These are phyloP conservation scores for Ophiosphaerella herpotricha DNA, from an alignment of 2,329 filamentous ascomycete species.

Conservation along the genomic window DNA sequence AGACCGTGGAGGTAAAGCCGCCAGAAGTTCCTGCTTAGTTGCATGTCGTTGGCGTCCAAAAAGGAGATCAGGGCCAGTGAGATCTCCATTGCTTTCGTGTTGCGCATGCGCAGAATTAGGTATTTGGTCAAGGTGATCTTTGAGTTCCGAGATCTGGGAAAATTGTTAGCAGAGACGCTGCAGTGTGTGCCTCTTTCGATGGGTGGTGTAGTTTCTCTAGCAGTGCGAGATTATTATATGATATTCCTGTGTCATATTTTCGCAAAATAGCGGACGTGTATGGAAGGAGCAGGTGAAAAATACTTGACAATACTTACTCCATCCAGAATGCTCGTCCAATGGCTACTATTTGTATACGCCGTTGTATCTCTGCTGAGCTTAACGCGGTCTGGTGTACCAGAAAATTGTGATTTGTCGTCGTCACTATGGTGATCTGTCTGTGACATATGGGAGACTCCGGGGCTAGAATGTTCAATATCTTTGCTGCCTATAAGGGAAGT, in stretches of 20 bases:
- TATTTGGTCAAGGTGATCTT: conserved; percentile 37
- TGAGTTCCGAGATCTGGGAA: conserved; percentile 37
- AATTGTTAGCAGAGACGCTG: background rate
- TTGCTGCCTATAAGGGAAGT: conserved; percentile 41
- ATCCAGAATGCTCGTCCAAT: conserved; percentile 46
- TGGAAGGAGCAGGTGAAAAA: no score
- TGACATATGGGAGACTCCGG: conserved; percentile 2
- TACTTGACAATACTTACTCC: conserved; percentile 24
- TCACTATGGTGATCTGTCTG: conserved; percentile 14
- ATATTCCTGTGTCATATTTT: no score
- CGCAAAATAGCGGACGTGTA: no score
- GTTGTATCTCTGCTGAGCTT: conserved; percentile 35
- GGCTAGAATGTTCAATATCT: conserved; percentile 6
- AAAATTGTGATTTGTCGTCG: conserved; percentile 18
- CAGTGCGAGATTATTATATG: background rate
- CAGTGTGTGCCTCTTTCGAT: background rate
- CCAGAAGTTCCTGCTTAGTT: conserved; percentile 35
- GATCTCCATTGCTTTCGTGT: conserved; percentile 16
- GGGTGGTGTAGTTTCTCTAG: background rate
- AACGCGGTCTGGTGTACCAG: conserved; percentile 35
- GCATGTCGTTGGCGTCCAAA: conserved; percentile 34
- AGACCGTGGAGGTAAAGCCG: conserved; percentile 27
- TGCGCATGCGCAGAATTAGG: conserved; percentile 25
- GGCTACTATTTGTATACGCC: conserved; percentile 37
- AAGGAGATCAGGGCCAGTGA: conserved; percentile 33